phyloP scores from a whole-genome alignment of 1,139 yeast genomes.

The Candida sojae region DNA sequence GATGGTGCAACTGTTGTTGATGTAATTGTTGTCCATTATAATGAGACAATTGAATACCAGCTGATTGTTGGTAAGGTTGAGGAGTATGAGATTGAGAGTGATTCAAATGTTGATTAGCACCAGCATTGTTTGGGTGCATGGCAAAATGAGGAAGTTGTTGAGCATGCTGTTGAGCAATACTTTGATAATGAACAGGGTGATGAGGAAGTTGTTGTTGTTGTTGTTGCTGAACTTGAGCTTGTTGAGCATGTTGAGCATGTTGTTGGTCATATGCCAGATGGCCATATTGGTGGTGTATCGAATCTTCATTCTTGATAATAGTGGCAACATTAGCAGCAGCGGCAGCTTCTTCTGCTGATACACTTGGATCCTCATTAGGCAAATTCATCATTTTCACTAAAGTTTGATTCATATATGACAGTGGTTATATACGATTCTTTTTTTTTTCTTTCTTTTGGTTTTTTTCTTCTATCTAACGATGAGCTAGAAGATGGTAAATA shows the following conservation, averaged over 20 bases:
- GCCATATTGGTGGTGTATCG: conserved; percentile 13
- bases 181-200: conserved; percentile 2
- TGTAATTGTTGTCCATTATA: conserved; percentile 18
- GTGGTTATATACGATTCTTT: neutral
- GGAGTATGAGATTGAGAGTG: conserved; percentile 12
- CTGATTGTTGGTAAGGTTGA: conserved; percentile 14
- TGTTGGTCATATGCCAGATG: conserved; percentile 11
- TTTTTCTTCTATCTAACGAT: too few species aligned
- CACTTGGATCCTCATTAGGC: conserved; percentile 26
- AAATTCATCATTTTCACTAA: conserved; percentile 24
- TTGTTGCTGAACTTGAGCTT: conserved; percentile 13
- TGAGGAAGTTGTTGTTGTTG: conserved; percentile 12
- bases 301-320: conserved; percentile 21
- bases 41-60: conserved; percentile 19
- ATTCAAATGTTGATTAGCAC: conserved; percentile 4
- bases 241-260: conserved; percentile 12
- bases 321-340: conserved; percentile 22
- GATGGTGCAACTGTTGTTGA: conserved; percentile 15
- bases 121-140: conserved; percentile 5
- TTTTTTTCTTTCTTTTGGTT: too few species aligned
- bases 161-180: conserved; percentile 4
- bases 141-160: conserved; percentile 7
- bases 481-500: neutral
- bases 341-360: conserved; percentile 31
- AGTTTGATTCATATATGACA: conserved; percentile 3